Conservation (phyloP, 495 filamentous ascomycete genomes). For the Thermochaetoides thermophila region DNA sequence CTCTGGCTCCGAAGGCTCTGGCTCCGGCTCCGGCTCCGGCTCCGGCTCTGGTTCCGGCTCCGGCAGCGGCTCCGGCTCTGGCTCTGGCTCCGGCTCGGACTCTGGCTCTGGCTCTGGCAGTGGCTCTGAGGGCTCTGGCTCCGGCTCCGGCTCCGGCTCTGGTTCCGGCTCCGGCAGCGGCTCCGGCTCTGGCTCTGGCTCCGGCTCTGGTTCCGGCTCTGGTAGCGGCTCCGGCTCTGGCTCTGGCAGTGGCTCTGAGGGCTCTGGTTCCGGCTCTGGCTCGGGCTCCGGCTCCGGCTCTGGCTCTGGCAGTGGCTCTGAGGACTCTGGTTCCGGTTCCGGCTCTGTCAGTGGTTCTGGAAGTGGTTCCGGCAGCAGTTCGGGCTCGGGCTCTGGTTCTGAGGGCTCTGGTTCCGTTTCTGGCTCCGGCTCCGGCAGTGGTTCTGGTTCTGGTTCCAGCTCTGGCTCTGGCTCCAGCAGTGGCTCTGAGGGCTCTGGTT, state of each 20-base stretch:
- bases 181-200: background rate
- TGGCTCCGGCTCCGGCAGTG: background rate
- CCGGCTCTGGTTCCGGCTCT: background rate
- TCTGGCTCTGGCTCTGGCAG: background rate
- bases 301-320: background rate
- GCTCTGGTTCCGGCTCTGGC: too few relatives aligned
- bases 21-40: background rate
- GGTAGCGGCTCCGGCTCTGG: background rate
- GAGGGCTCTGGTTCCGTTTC: background rate
- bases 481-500: background rate
- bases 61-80: background rate
- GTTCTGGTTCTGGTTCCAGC: background rate
- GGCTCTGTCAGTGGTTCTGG: background rate
- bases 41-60: background rate
- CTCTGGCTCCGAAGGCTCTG: background rate
- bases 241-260: background rate
- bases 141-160: slow-evolving; percentile 2
- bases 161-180: background rate
- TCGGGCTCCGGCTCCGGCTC: background rate
- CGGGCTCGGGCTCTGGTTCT: background rate
- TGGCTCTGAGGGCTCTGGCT: background rate
- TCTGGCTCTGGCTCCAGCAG: background rate
- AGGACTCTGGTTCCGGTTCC: background rate
- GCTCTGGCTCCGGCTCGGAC: background rate
- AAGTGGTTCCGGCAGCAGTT: background rate